A percentile compares a stretch with the other conserved stretches of the same genome.
Evolutionary conservation across 2,329 filamentous ascomycete species (phyloP).

Genomic region (Beauveria scarabaeidicola): DNA sequence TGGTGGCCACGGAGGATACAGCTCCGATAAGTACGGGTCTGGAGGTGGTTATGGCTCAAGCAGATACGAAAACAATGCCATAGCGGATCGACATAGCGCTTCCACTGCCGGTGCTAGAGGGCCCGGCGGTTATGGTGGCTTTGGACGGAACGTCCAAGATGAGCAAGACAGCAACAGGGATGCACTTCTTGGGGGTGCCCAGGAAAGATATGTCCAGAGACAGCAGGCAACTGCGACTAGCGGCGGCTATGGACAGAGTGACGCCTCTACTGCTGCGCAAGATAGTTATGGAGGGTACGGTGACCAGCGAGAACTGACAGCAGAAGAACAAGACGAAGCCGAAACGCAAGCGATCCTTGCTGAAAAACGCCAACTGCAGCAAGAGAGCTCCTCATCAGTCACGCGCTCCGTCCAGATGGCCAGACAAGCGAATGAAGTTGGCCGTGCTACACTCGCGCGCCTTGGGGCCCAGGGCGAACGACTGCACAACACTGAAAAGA

Average conservation of each 20-base stretch:
- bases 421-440: slow-evolving; percentile 43
- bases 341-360: slow-evolving; percentile 55
- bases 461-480: slow-evolving; percentile 73
- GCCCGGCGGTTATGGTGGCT: slow-evolving; percentile 52
- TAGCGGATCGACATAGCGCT: slow-evolving; percentile 20
- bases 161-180: slow-evolving; percentile 48
- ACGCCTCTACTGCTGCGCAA: slow-evolving; percentile 12
- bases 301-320: slow-evolving; percentile 69
- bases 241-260: slow-evolving; percentile 12
- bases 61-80: slow-evolving; percentile 37
- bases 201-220: slow-evolving; percentile 38
- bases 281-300: slow-evolving; percentile 47
- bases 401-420: slow-evolving; percentile 33
- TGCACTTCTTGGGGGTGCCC: slow-evolving; percentile 53
- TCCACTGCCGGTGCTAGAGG: slow-evolving; percentile 30
- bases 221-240: slow-evolving; percentile 18
- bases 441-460: slow-evolving; percentile 61
- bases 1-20: slow-evolving; percentile 35
- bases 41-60: slow-evolving; percentile 43
- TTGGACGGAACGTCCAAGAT: slow-evolving; percentile 38
- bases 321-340: slow-evolving; percentile 66
- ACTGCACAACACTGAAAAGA: slow-evolving; percentile 73
- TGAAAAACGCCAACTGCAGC: slow-evolving; percentile 59
- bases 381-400: slow-evolving; percentile 51
- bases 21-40: slow-evolving; percentile 44